These are phyloP conservation scores for Platanus orientalis DNA, from an alignment of 164 flowering plant species.

Conservation along the genomic window DNA sequence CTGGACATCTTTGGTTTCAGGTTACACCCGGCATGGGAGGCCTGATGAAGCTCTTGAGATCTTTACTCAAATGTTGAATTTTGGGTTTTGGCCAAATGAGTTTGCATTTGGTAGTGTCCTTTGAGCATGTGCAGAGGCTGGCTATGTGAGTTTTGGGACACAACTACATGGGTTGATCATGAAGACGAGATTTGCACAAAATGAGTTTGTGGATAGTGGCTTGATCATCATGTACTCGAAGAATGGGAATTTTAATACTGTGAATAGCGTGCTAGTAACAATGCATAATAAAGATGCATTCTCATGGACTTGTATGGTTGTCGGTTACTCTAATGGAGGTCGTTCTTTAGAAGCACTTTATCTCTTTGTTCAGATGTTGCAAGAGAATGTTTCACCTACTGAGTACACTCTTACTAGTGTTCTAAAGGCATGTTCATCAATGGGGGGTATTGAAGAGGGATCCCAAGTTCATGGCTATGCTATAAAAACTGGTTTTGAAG, in stretches of 20 bases:
- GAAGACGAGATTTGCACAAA: constrained; percentile 10
- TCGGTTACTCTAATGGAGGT: constrained; percentile 9
- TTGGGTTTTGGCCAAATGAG: constrained; percentile 15
- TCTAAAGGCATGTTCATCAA: constrained; percentile 16
- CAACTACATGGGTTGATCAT: constrained; percentile 16
- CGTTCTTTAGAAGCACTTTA: constrained; percentile 7
- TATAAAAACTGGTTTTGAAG: constrained; percentile 13
- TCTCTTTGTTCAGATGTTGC: constrained; percentile 12
- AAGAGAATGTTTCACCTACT: constrained; percentile 11
- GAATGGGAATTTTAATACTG: constrained; percentile 7
- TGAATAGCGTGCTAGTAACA: constrained; percentile 5
- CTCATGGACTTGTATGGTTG: constrained; percentile 17
- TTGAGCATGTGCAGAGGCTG: constrained; percentile 13
- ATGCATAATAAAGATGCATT: constrained; percentile 14
- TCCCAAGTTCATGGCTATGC: constrained; percentile 15
- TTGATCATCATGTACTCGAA: constrained; percentile 14
- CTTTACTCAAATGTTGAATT: constrained; percentile 10
- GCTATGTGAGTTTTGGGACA: constrained; percentile 1
- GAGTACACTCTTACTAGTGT: constrained; percentile 19
- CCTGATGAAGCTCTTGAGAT: constrained; percentile 3
- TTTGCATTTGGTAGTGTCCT: constrained; percentile 16
- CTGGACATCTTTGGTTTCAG: constrained; percentile 15
- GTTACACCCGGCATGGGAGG: constrained; percentile 9
- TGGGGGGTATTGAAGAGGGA: constrained; percentile 13
- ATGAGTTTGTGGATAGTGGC: constrained; percentile 14